Conservation (phyloP, 352 stramenopile genomes). For the Globisporangium lucens region DNA sequence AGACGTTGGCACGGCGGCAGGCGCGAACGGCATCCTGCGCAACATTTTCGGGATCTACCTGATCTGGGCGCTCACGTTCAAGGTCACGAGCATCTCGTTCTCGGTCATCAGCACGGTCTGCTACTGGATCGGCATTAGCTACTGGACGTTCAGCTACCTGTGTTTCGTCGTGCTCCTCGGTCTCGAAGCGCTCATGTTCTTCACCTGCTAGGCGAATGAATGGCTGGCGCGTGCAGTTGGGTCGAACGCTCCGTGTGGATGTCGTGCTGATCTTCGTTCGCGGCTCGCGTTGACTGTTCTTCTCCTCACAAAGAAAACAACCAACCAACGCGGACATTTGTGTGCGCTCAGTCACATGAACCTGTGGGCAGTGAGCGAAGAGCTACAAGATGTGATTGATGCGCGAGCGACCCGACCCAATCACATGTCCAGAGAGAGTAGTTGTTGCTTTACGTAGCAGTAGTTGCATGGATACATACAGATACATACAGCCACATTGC, state of each 20-base stretch:
- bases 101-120: constrained; percentile 39
- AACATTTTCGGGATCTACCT: constrained; percentile 67
- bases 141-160: constrained; percentile 59
- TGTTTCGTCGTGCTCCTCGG: constrained; percentile 43
- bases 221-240: neutral
- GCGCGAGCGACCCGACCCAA: neutral
- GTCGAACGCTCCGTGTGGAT: neutral
- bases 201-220: constrained; percentile 51
- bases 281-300: neutral
- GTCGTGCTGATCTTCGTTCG: neutral
- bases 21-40: constrained; percentile 50
- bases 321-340: too few species aligned
- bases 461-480: constrained; percentile 4
- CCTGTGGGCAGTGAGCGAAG: neutral
- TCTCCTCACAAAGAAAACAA: constrained; percentile 7
- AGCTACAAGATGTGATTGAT: neutral
- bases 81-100: constrained; percentile 46
- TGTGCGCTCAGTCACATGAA: too few species aligned
- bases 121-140: constrained; percentile 51
- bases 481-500: neutral
- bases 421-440: neutral
- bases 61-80: constrained; percentile 70
- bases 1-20: constrained; percentile 49
- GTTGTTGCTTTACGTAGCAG: neutral
- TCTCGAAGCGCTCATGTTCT: constrained; percentile 72